A percentile compares a stretch with the other conserved stretches of the same genome.
These are phyloP conservation scores for Chlamydomonas schloesseri DNA, from an alignment of 139 green algal species.

Conservation along the genomic window DNA sequence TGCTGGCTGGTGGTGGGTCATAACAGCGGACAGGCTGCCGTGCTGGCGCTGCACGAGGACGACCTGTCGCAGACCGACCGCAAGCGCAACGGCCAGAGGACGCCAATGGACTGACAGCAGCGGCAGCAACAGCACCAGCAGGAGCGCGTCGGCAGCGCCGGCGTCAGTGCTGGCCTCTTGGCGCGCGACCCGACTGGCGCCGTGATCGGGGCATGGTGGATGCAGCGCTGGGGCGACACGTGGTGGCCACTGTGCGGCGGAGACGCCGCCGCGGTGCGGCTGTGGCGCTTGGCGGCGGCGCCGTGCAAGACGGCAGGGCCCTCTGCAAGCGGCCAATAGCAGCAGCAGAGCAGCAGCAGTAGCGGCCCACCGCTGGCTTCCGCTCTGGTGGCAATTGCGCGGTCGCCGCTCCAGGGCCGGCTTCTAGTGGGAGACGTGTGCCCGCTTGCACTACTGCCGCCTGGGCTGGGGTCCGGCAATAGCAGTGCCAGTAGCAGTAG, in stretches of 20 bases:
- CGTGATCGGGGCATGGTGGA: slow-evolving; percentile 26
- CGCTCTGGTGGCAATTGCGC: slow-evolving; percentile 10
- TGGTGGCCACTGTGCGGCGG: slow-evolving; percentile 20
- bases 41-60: neutral
- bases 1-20: neutral
- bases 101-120: no score
- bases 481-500: no score
- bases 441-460: neutral
- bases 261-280: neutral
- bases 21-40: neutral
- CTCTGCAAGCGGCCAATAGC: no score
- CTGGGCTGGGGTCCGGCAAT: no score
- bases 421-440: slow-evolving; percentile 29
- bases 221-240: neutral
- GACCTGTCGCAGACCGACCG: no score
- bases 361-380: neutral
- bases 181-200: slow-evolving; percentile 2
- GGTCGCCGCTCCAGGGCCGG: slow-evolving; percentile 11
- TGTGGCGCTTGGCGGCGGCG: slow-evolving; percentile 21
- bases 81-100: no score
- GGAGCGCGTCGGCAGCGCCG: no score
- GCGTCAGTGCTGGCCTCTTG: neutral
- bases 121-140: no score
- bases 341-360: neutral
- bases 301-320: neutral